Evolutionary conservation across 164 flowering plant genomes (phyloP).

Genomic region (Buxus sempervirens): DNA sequence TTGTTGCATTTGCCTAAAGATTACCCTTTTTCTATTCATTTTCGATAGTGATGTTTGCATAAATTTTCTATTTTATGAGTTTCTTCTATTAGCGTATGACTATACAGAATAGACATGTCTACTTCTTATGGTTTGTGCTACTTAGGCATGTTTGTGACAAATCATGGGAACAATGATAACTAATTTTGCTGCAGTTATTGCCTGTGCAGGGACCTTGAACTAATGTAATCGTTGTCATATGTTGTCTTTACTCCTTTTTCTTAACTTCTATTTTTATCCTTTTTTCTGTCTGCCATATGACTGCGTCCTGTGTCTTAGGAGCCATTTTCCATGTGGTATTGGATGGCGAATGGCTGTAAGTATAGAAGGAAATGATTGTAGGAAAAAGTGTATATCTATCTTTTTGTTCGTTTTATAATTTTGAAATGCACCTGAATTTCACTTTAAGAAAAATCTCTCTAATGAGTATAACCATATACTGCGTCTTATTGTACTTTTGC

Average conservation of each 20-base stretch:
- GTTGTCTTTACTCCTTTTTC: not conserved
- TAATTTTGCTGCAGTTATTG: not conserved
- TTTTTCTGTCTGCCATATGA: not conserved
- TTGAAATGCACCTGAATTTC: not conserved
- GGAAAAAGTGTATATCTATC: too few relatives aligned
- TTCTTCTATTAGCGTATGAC: too few relatives aligned
- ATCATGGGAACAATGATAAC: too few relatives aligned
- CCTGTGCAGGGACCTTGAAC: not conserved
- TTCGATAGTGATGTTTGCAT: not conserved
- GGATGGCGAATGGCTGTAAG: not conserved
- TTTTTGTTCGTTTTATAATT: not conserved
- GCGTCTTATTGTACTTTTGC: constrained; percentile 24
- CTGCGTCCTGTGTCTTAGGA: not conserved
- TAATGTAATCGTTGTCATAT: not conserved
- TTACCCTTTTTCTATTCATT: not conserved
- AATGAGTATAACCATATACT: not conserved
- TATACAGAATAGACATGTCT: too few relatives aligned
- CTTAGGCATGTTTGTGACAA: too few relatives aligned
- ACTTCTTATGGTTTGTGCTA: too few relatives aligned
- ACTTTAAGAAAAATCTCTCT: not conserved
- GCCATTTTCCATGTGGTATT: not conserved
- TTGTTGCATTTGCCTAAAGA: not conserved
- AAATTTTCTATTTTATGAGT: not conserved
- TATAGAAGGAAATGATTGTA: not conserved
- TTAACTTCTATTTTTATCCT: not conserved